Base-by-base conservation (phyloP, 306 rosid species). In the Dryas alaskensis region DNA sequence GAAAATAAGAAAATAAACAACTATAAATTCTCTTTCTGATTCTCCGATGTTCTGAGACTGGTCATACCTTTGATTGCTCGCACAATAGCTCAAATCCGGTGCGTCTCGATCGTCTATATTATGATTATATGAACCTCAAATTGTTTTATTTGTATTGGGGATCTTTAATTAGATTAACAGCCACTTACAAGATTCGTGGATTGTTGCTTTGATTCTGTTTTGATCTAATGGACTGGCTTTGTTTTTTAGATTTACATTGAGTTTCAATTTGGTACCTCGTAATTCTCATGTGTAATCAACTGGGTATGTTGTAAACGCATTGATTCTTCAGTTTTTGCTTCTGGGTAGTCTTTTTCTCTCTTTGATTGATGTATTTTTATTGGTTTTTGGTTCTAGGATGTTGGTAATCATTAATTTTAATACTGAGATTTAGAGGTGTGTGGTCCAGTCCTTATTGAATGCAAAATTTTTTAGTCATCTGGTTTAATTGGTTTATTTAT, bases 41-140 rank as follows among this genome's bases (percentile, higher is more conserved):
- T 80, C 82, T 84, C 76, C 78, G 76, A 82, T 85, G 87, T 76
- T 90, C 84, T 78, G 77, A 85, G 81, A 78, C 80, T 82, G 78
- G 76, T 77, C 80, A 27, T 81, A 48, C 73, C 77, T 81, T 64
- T 81, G 92, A 86, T 89, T 90, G 39, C 79, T 84, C 47, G 68
- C 79, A 65, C 78, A 62, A 75, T 76, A 72, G 59, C 73, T 75
- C 62, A 61, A 65, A 84, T 84, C 89, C 47, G 89, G 89, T 87
- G 76, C 53, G 84, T 85, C 52, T 83, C 81, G 79, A 84, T 87
- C 78, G 43, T 84, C 52, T 64, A 6, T 50, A 22, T 65, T 67
- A 78, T 14, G 82, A 73, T 72, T 79, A 61, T 79, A 61, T 43
- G 67, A 10, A 22, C 76, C 69, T 39, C 22, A 4, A 66, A 77